Evolutionary conservation across 441 rosid species (phyloP).

Genomic region (Adansonia madagascariensis): DNA sequence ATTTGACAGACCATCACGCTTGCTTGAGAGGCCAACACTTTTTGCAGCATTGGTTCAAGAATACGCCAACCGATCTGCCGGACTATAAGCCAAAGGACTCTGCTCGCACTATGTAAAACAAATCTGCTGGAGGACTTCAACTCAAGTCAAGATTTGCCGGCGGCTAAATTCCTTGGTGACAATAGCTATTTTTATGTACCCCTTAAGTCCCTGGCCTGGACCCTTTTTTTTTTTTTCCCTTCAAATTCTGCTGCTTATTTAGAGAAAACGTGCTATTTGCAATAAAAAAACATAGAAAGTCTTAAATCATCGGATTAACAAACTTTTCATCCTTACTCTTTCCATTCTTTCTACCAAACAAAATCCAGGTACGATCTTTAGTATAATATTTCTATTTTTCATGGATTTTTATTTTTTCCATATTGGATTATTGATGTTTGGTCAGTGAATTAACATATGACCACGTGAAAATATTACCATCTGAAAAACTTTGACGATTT

Average conservation of each 20-base stretch:
- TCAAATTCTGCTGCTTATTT: background rate
- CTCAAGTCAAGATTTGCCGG: too few relatives aligned
- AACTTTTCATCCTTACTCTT: background rate
- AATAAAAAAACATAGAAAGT: too few relatives aligned
- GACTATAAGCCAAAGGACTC: slow-evolving; percentile 35
- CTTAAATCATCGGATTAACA: background rate
- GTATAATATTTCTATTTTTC: too few relatives aligned
- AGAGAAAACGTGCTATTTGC: slow-evolving; percentile 1
- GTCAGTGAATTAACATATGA: background rate
- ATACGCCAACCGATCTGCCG: slow-evolving; percentile 82
- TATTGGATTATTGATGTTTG: background rate
- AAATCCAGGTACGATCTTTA: too few relatives aligned
- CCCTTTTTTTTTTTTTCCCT: background rate
- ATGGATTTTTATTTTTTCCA: background rate
- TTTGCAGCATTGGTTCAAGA: slow-evolving; percentile 92
- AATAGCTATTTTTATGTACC: background rate
- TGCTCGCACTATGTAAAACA: background rate
- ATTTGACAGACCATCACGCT: slow-evolving; percentile 66
- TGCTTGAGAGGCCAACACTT: slow-evolving; percentile 70
- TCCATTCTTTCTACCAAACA: too few relatives aligned
- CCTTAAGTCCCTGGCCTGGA: background rate
- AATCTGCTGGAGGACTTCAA: background rate
- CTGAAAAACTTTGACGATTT: background rate
- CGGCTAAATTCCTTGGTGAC: background rate
- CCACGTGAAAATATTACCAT: background rate